Evolutionary conservation across 1,284 basidiomycete genomes (phyloP).

Genomic region (Chalciporus sp.): DNA sequence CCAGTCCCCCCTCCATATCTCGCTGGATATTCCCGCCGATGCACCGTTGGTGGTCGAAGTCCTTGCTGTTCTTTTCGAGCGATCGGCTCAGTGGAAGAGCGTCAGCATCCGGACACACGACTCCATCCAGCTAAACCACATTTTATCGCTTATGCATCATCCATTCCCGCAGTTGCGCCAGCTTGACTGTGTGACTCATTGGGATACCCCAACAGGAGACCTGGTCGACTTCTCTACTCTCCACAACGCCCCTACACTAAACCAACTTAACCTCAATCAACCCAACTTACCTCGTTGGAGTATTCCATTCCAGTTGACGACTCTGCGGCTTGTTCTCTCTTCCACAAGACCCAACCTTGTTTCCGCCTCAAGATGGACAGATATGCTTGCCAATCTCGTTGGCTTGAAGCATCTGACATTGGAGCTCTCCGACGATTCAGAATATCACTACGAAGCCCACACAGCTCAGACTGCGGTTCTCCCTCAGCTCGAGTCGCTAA

Average conservation of each 20-base stretch:
- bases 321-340: slow-evolving; percentile 22
- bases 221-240: slow-evolving; percentile 28
- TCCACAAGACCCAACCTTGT: slow-evolving; percentile 8
- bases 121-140: slow-evolving; percentile 40
- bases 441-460: slow-evolving; percentile 38
- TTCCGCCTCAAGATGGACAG: slow-evolving; percentile 29
- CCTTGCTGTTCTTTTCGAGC: slow-evolving; percentile 44
- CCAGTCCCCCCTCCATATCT: slow-evolving; percentile 45
- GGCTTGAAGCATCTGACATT: slow-evolving; percentile 44
- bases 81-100: slow-evolving; percentile 46
- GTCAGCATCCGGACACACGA: slow-evolving; percentile 43
- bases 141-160: slow-evolving; percentile 40
- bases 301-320: slow-evolving; percentile 24
- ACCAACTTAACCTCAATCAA: slow-evolving; percentile 25
- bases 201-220: slow-evolving; percentile 16
- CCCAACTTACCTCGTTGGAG: slow-evolving; percentile 28
- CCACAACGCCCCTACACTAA: slow-evolving; percentile 20
- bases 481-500: slow-evolving; percentile 42
- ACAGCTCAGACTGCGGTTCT: slow-evolving; percentile 37
- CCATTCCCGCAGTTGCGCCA: slow-evolving; percentile 33
- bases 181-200: slow-evolving; percentile 26
- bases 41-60: slow-evolving; percentile 32
- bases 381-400: slow-evolving; percentile 37
- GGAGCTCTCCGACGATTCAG: slow-evolving; percentile 39
- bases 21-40: slow-evolving; percentile 42